phyloP scores from a whole-genome alignment of 164 flowering plant species.

The Stephania cephalantha region DNA sequence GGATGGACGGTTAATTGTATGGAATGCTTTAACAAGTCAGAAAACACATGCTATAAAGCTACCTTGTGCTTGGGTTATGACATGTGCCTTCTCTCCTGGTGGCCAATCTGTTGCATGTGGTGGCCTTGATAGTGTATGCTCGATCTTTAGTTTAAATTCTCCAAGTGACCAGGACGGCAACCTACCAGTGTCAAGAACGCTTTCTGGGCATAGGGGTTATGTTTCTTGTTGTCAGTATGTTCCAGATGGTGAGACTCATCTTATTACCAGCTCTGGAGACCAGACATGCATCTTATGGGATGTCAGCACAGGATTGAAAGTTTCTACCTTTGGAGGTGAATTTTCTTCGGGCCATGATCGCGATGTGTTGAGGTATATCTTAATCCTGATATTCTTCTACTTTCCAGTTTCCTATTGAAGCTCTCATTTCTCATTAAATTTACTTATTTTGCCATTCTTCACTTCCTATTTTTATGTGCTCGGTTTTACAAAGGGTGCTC shows the following conservation, averaged over 20 bases:
- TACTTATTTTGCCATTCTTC: not conserved
- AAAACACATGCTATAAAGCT: constrained; percentile 94
- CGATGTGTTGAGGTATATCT: constrained; percentile 74
- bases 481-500: not conserved
- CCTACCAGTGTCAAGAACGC: constrained; percentile 61
- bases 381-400: not conserved
- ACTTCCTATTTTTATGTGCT: not conserved
- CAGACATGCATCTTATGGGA: constrained; percentile 97
- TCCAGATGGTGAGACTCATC: constrained; percentile 80
- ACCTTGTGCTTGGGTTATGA: constrained; percentile 99
- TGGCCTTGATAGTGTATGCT: constrained; percentile 92
- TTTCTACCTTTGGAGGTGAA: constrained; percentile 97
- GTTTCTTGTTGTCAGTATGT: constrained; percentile 93
- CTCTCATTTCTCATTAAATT: not conserved
- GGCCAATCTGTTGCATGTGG: constrained; percentile 99
- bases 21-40: constrained; percentile 98
- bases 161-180: constrained; percentile 74
- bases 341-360: constrained; percentile 93
- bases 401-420: not conserved
- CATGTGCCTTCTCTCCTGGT: constrained; percentile 88
- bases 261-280: constrained; percentile 92
- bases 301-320: constrained; percentile 77
- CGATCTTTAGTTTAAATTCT: constrained; percentile 84
- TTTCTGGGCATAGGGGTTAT: constrained; percentile 92
- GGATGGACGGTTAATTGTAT: constrained; percentile 90